Evolutionary conservation across 2,329 filamentous ascomycete genomes (phyloP).

Genomic region (Fusarium marasasianum): DNA sequence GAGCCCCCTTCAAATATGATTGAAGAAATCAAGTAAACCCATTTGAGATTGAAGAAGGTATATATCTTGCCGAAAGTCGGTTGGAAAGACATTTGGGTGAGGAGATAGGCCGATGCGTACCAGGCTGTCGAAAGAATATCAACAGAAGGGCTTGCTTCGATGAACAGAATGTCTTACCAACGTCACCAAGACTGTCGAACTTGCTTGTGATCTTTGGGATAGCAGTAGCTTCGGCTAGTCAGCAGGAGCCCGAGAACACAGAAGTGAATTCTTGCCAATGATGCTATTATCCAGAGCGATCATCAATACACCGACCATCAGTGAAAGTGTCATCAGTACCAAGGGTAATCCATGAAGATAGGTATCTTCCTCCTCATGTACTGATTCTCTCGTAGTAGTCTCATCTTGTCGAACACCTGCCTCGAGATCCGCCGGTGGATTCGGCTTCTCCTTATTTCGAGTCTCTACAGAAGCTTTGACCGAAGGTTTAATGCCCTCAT

Average conservation of each 20-base stretch:
- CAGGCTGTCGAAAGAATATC: conserved; percentile 39
- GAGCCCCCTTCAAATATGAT: conserved; percentile 41
- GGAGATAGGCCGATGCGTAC: conserved; percentile 45
- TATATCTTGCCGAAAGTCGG: conserved; percentile 47
- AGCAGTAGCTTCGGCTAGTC: conserved; percentile 30
- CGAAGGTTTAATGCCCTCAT: rapidly evolving
- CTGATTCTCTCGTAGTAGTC: neutral
- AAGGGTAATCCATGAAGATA: conserved; percentile 27
- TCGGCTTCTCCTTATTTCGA: neutral
- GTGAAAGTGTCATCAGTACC: conserved; percentile 24
- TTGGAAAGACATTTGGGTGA: conserved; percentile 39
- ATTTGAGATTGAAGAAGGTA: conserved; percentile 47
- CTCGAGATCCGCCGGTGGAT: neutral
- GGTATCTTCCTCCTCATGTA: neutral
- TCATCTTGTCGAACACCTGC: neutral
- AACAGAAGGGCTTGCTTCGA: rapidly evolving
- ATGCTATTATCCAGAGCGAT: conserved; percentile 39
- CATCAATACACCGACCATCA: conserved; percentile 34
- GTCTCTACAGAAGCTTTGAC: rapidly evolving
- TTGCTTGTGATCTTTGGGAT: conserved; percentile 42
- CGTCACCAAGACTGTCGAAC: conserved; percentile 49
- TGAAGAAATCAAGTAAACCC: conserved; percentile 37
- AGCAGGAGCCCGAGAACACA: rapidly evolving
- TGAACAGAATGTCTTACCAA: neutral
- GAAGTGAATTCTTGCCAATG: conserved; percentile 2